Base-by-base conservation (phyloP, 768 basidiomycete species). In the Xerocomus spinulosus region DNA sequence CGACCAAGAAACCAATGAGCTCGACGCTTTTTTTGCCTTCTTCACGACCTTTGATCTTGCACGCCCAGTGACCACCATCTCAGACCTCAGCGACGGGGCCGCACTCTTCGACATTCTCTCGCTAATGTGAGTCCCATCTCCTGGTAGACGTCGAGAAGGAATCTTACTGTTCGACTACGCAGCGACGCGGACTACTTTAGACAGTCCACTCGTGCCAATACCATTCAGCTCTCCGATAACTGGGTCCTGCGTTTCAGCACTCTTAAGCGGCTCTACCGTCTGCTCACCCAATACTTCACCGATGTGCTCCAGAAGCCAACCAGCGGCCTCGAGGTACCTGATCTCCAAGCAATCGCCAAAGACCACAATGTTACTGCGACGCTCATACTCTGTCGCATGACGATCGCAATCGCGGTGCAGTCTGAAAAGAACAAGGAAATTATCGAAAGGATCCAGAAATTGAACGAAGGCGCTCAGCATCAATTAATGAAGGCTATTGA, bases 401-500 rank as follows among this genome's bases (percentile, higher is more conserved):
- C 86, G 12, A 83, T 95, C 39, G 88, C 85, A 18, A 87, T 92
- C 55, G 84, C 86, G 2, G 91, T 93, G 9, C 91, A 94, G 68
- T 92, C 88, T 60, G 85, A 88, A 63, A 80, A 80, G 64, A 94
- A 94, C 60, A 82, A 91, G 70, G 80, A 84, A 53, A 86, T 94
- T 55, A 92, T 97, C 51, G 83, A 82, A 62, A 87, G 82, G 68
- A 97, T 97, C 29, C 92, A 94, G 59, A 76, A 79, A 2, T 67
- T 96, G 52, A 85, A 80, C 51, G 87, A 95, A 66, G 75, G 70
- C 15, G 84, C 92, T 60, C 93, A 96, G 69, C 88, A 92, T 63
- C 76, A 82, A 60, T 71, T 96, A 44, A 97, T 96, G 94, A 85
- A 80, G 67, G 87, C 90, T 33, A 95, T 96, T 50, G 93, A 96